phyloP scores from a whole-genome alignment of 2,329 filamentous ascomycete genomes.

The Trichoderma aggressivum region DNA sequence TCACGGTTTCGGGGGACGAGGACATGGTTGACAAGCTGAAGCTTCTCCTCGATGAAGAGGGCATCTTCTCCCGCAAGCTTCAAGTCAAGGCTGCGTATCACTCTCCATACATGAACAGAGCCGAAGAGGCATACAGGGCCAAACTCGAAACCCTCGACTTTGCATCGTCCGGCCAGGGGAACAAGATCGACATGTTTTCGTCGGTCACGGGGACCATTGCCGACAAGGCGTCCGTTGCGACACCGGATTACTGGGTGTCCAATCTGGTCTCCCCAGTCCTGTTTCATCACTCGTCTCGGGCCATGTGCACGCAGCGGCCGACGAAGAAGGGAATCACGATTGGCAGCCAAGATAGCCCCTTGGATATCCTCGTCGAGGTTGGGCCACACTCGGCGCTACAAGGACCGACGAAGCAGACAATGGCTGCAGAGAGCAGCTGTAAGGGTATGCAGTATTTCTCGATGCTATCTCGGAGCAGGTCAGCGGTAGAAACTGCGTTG shows the following conservation, averaged over 20 bases:
- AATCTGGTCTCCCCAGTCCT: background rate
- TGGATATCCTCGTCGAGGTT: background rate
- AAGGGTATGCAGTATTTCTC: background rate
- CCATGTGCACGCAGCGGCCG: background rate
- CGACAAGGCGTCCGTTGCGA: background rate
- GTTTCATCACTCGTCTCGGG: background rate
- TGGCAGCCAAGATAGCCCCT: background rate
- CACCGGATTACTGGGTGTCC: background rate
- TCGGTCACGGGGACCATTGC: background rate
- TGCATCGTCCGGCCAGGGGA: background rate
- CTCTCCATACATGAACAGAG: background rate
- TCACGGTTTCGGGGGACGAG: background rate
- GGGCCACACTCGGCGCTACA: background rate
- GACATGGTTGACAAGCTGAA: background rate
- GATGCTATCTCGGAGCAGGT: background rate
- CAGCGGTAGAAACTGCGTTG: background rate
- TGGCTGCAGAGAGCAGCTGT: background rate
- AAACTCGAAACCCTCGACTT: background rate
- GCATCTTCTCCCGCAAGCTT: background rate
- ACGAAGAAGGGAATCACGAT: background rate
- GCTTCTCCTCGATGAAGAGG: background rate
- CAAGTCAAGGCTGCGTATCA: background rate
- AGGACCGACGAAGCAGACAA: background rate
- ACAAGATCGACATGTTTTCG: background rate
- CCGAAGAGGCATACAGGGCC: background rate